A percentile compares a stretch with the other conserved stretches of the same genome.
Conservation (phyloP, 768 basidiomycete species). For the Psilocybe tampanensis region DNA sequence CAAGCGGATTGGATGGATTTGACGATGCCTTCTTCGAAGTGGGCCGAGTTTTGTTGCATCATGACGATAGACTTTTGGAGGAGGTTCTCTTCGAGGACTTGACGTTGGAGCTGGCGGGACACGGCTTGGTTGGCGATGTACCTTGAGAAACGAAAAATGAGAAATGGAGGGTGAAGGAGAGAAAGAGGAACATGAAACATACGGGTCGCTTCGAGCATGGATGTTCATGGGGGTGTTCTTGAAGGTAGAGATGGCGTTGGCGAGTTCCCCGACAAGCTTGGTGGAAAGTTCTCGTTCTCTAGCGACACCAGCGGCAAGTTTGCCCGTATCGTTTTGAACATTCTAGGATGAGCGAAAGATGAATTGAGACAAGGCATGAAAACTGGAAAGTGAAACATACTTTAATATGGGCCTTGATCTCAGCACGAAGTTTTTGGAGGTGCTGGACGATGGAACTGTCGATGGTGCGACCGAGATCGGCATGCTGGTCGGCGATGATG, state of each 20-base stretch:
- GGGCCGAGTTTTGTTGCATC: conserved; percentile 96
- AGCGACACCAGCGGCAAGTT: conserved; percentile 87
- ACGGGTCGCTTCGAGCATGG: conserved; percentile 81
- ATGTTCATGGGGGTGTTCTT: conserved; percentile 95
- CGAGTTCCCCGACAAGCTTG: conserved; percentile 83
- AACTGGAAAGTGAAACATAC: conserved; percentile 35
- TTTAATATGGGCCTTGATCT: conserved; percentile 98
- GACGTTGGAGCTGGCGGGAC: conserved; percentile 79
- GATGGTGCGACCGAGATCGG: conserved; percentile 93
- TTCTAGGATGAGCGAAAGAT: conserved; percentile 66
- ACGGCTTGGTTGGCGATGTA: conserved; percentile 76
- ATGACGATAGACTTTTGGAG: conserved; percentile 97
- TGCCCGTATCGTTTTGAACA: conserved; percentile 94
- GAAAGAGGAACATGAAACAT: conserved; percentile 47
- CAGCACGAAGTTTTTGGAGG: conserved; percentile 89
- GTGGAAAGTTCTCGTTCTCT: conserved; percentile 91
- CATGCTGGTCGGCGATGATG: conserved; percentile 92
- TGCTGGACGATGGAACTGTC: conserved; percentile 98
- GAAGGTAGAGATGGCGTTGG: conserved; percentile 84
- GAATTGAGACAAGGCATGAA: background rate
- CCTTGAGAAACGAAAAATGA: conserved; percentile 31
- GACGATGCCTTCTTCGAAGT: conserved; percentile 97
- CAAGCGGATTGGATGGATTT: conserved; percentile 95
- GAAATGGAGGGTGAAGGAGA: background rate
- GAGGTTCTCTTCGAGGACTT: conserved; percentile 96